These are phyloP conservation scores for Leptodontidium sp. DNA, from an alignment of 2,329 filamentous ascomycete genomes.

Conservation along the genomic window DNA sequence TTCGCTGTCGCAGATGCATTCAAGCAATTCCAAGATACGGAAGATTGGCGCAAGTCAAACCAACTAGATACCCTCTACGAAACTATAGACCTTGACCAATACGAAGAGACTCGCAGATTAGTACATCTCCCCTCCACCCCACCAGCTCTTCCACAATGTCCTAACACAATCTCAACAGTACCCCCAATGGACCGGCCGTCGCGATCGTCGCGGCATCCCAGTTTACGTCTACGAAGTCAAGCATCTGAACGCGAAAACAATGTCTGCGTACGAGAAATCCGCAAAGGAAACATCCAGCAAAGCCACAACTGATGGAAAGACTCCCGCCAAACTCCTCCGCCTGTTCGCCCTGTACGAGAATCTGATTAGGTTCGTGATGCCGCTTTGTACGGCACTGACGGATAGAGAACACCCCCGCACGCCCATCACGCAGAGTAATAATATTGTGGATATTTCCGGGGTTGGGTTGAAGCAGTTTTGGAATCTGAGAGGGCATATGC, in stretches of 20 bases:
- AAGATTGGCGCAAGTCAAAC: slow-evolving; percentile 85
- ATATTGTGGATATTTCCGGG: slow-evolving; percentile 91
- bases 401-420: slow-evolving; percentile 77
- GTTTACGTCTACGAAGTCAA: slow-evolving; percentile 91
- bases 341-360: slow-evolving; percentile 96
- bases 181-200: slow-evolving; percentile 92
- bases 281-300: slow-evolving; percentile 62
- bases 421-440: slow-evolving; percentile 92
- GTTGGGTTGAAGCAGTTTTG: slow-evolving; percentile 94
- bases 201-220: slow-evolving; percentile 90
- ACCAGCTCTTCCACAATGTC: slow-evolving; percentile 13
- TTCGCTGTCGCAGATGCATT: slow-evolving; percentile 82
- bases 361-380: slow-evolving; percentile 85
- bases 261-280: slow-evolving; percentile 78
- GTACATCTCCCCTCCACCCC: slow-evolving; percentile 55
- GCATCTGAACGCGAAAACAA: slow-evolving; percentile 82
- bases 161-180: slow-evolving; percentile 63
- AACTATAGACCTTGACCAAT: slow-evolving; percentile 85
- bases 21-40: slow-evolving; percentile 85
- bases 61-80: slow-evolving; percentile 81
- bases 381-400: slow-evolving; percentile 78
- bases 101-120: slow-evolving; percentile 80
- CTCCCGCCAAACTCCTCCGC: slow-evolving; percentile 78
- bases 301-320: slow-evolving; percentile 71
- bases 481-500: slow-evolving; percentile 94